Evolutionary conservation across 2,329 filamentous ascomycete genomes (phyloP), one percentile per base, ranked within the genome.

Genomic region (Bipolaris cookei): DNA sequence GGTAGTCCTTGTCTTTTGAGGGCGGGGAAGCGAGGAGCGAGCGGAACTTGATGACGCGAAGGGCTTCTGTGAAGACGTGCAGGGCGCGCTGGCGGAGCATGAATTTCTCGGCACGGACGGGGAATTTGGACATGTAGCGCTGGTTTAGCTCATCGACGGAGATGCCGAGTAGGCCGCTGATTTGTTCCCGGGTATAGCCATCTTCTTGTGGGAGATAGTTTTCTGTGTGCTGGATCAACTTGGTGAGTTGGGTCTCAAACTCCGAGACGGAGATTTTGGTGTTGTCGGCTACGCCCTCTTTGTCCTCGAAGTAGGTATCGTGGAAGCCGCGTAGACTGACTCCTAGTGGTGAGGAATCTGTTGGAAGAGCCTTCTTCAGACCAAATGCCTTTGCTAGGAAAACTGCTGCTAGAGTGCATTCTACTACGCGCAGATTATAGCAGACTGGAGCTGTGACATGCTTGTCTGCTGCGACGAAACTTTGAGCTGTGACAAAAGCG

Each of bases 391-490:
- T 87, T 38, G 86, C 83, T 2, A 90, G 77, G 28, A 88, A 83
- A 14, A 85, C 80, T 3, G 95, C 92, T 3, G 95, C 95, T 30
- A 99, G 84, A 51, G 90, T 95, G 80, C 92, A 96, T 79, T 99
- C 95, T 35, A 97, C 95, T 1, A 99, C 95, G 25, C 95, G 90
- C 21, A 99, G 85, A 77, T 99, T 99, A 82, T 98, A 99, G 82
- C 94, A 92, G 62, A 96, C 88, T 0, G 94, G 94, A 0, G 90
- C 95, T 1, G 94, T 97, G 60, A 94, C 90, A 72, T 95, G 91
- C 80, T 99, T 99, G 82, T 98, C 93, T 4, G 94, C 91, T 14
- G 90, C 89, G 59, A 99, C 90, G 75, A 97, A 97, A 58, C 90
- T 96, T 76, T 99, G 95, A 6, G 93, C 94, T 64, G 97, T 92